Conservation (phyloP, 2,329 filamentous ascomycete species). For the Clathrospora elynae region DNA sequence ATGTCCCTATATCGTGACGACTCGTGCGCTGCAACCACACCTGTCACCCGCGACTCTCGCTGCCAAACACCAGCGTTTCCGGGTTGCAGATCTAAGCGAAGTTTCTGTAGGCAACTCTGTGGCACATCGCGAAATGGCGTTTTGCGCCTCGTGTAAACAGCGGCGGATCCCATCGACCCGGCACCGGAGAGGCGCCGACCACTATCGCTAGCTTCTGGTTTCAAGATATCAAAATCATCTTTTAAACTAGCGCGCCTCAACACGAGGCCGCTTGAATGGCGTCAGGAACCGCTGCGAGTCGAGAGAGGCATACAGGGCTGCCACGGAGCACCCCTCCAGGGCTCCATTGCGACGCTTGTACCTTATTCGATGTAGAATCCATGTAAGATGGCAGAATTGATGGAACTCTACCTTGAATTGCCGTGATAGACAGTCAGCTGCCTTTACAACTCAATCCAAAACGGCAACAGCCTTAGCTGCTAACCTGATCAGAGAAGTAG, state of each 20-base stretch:
- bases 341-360: constrained; percentile 9
- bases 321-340: neutral
- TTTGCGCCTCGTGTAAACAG: constrained; percentile 24
- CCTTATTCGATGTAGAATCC: constrained; percentile 13
- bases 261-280: constrained; percentile 29
- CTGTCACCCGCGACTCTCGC: constrained; percentile 4
- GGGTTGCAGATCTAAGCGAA: constrained; percentile 12
- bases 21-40: constrained; percentile 3
- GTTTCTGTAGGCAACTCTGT: constrained; percentile 12
- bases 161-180: constrained; percentile 19
- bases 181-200: constrained; percentile 18
- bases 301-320: constrained; percentile 4
- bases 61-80: constrained; percentile 13
- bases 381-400: constrained; percentile 20
- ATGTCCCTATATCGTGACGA: neutral
- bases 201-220: constrained; percentile 11
- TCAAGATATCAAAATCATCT: constrained; percentile 12
- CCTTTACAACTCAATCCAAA: constrained; percentile 17
- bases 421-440: constrained; percentile 27
- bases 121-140: constrained; percentile 11
- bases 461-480: constrained; percentile 17
- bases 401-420: constrained; percentile 10
- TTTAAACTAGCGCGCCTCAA: constrained; percentile 25
- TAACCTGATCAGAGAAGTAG: constrained; percentile 12
- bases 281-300: constrained; percentile 27